These are phyloP conservation scores for Microcyclospora tardicrescens DNA, from an alignment of 2,329 filamentous ascomycete species.

Conservation along the genomic window DNA sequence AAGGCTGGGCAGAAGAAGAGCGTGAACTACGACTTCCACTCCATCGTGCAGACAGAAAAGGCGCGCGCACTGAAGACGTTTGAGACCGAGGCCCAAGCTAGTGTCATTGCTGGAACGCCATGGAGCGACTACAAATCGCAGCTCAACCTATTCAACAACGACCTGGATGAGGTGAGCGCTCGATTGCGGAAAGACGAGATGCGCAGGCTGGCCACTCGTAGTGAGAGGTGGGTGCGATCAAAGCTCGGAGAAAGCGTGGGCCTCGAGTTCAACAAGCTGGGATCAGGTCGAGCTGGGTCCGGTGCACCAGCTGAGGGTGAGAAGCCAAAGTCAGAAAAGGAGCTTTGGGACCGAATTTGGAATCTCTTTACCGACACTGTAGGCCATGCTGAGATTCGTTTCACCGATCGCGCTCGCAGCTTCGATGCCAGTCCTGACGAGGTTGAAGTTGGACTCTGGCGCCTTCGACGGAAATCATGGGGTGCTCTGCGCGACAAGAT, in stretches of 20 bases:
- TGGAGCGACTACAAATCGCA: constrained; percentile 86
- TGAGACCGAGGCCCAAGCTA: constrained; percentile 58
- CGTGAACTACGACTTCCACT: constrained; percentile 82
- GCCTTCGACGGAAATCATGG: constrained; percentile 88
- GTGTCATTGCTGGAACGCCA: constrained; percentile 62
- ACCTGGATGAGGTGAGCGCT: constrained; percentile 76
- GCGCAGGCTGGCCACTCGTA: constrained; percentile 75
- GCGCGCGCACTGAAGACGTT: constrained; percentile 61
- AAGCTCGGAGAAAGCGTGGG: constrained; percentile 78
- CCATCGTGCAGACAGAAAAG: constrained; percentile 80
- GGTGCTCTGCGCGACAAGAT: constrained; percentile 77
- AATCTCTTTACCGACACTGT: constrained; percentile 70
- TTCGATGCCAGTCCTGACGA: constrained; percentile 88
- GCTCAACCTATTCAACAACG: constrained; percentile 68
- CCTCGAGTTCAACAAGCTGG: constrained; percentile 90
- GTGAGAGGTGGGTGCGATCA: constrained; percentile 88
- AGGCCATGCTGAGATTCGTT: constrained; percentile 69
- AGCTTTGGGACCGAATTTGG: constrained; percentile 96
- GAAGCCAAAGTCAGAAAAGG: constrained; percentile 61
- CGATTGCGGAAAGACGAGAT: constrained; percentile 89
- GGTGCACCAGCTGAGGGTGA: constrained; percentile 69
- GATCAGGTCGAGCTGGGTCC: constrained; percentile 69
- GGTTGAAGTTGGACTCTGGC: constrained; percentile 85
- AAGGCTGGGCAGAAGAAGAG: constrained; percentile 90
- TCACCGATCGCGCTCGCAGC: constrained; percentile 77